These are phyloP conservation scores for Ambispora gerdemannii DNA, from an alignment of 192 early-diverging fungal genomes.

Conservation along the genomic window DNA sequence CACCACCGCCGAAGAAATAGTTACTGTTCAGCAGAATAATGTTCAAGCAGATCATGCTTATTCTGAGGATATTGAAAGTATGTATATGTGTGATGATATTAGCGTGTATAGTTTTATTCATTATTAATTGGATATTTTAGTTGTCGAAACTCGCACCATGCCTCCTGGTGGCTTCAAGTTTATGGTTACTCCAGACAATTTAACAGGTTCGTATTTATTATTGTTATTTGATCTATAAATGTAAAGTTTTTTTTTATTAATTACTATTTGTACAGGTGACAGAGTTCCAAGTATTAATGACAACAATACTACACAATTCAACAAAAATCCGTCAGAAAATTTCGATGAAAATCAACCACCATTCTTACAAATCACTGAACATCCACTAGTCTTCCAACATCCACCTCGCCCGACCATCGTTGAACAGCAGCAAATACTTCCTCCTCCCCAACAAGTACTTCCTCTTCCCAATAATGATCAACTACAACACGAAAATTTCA, in stretches of 20 bases:
- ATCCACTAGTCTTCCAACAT: too few species aligned
- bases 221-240: not conserved
- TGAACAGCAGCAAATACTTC: too few species aligned
- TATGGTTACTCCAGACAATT: not conserved
- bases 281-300: not conserved
- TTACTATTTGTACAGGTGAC: not conserved
- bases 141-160: not conserved
- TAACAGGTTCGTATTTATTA: not conserved
- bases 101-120: too few species aligned
- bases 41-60: not conserved
- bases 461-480: too few species aligned
- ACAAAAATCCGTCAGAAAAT: not conserved
- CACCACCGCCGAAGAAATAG: too few species aligned
- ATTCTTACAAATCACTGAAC: constrained; percentile 1
- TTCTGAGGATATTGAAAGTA: not conserved
- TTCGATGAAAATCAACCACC: not conserved
- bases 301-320: not conserved
- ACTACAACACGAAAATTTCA: too few species aligned
- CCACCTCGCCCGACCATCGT: too few species aligned
- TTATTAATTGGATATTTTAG: too few species aligned
- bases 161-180: constrained; percentile 2
- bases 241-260: not conserved
- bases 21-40: not conserved
- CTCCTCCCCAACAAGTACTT: too few species aligned
- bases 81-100: not conserved